Conservation (phyloP, 352 stramenopile species). For the Globisporangium nunn region DNA sequence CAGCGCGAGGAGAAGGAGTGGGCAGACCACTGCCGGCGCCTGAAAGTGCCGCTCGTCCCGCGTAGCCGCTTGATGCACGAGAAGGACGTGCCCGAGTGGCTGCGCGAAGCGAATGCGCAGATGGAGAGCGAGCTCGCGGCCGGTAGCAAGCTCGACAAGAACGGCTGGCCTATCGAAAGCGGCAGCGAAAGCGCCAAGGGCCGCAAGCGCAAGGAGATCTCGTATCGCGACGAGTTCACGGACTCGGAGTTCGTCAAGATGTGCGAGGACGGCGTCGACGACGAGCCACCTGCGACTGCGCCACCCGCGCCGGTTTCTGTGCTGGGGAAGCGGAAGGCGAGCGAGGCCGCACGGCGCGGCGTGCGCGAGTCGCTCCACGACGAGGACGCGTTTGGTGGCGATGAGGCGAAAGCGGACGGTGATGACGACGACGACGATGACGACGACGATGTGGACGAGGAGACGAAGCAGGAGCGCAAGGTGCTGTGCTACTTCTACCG, state of each 20-base stretch:
- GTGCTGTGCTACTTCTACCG: constrained; percentile 76
- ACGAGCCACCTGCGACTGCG: constrained; percentile 9
- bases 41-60: constrained; percentile 28
- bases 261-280: constrained; percentile 77
- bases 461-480: constrained; percentile 45
- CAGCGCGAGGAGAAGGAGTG: constrained; percentile 59
- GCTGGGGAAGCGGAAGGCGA: constrained; percentile 15
- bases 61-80: constrained; percentile 65
- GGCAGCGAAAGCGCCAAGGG: constrained; percentile 31
- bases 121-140: constrained; percentile 50
- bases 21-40: constrained; percentile 58
- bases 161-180: constrained; percentile 42
- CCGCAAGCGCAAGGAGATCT: constrained; percentile 80
- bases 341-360: constrained; percentile 19
- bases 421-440: constrained; percentile 23
- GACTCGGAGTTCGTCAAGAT: constrained; percentile 86
- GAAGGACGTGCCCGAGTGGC: constrained; percentile 66
- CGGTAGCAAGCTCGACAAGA: constrained; percentile 42
- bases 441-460: constrained; percentile 33
- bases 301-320: neutral
- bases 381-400: neutral
- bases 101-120: constrained; percentile 59
- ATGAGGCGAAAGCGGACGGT: neutral
- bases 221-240: constrained; percentile 80
- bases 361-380: constrained; percentile 14